Evolutionary conservation across 2,329 filamentous ascomycete genomes (phyloP).

Genomic region (Mariannaea sp.): DNA sequence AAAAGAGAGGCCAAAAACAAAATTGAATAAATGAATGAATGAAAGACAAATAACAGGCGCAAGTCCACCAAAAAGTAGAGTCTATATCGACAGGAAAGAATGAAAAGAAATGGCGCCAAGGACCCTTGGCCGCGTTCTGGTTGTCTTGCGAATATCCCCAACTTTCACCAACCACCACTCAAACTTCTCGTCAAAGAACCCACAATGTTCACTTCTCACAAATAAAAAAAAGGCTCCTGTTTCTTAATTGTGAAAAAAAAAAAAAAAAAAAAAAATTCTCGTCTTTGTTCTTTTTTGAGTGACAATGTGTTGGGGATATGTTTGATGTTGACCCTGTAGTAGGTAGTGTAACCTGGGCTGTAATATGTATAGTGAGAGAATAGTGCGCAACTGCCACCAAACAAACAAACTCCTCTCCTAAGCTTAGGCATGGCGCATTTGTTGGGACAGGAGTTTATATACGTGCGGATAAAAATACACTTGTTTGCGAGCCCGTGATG

Average conservation of each 20-base stretch:
- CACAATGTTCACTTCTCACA: neutral
- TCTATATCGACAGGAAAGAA: neutral
- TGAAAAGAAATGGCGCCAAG: too few relatives aligned
- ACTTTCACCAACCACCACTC: neutral
- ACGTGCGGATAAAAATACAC: neutral
- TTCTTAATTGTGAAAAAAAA: neutral
- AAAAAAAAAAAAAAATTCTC: neutral
- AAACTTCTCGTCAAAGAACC: neutral
- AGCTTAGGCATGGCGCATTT: neutral
- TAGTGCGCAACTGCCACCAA: slow-evolving; percentile 7
- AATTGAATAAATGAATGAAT: too few relatives aligned
- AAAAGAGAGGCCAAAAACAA: too few relatives aligned
- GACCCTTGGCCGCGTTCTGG: too few relatives aligned
- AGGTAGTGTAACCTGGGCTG: neutral
- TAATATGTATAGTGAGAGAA: neutral
- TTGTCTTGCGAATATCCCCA: neutral
- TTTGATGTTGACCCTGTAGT: too few relatives aligned
- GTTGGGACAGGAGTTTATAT: slow-evolving; percentile 2
- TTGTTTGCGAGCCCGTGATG: slow-evolving; percentile 7
- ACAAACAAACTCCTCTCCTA: neutral
- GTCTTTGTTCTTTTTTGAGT: too few relatives aligned
- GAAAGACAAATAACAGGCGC: too few relatives aligned
- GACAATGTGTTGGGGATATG: too few relatives aligned
- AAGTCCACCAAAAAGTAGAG: too few relatives aligned
- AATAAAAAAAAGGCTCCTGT: neutral